These are phyloP conservation scores for Fusarium staphyleae DNA, from an alignment of 2,329 filamentous ascomycete genomes.

Conservation along the genomic window DNA sequence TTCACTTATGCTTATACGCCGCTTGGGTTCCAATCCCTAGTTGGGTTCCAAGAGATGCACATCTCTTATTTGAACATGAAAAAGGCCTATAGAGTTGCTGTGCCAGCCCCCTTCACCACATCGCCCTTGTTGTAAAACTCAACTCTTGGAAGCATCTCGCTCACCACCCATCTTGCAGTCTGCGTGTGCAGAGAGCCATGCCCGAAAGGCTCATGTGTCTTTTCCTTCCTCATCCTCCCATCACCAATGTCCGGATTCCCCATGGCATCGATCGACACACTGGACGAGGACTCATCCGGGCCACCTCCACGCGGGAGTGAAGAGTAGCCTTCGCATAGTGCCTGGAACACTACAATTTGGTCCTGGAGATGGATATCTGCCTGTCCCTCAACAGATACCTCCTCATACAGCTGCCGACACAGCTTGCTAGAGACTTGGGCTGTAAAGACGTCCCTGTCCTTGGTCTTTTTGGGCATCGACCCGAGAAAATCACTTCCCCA, in stretches of 20 bases:
- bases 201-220: constrained; percentile 59
- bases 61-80: not conserved
- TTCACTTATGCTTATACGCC: not conserved
- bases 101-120: constrained; percentile 56
- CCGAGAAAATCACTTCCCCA: constrained; percentile 58
- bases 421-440: constrained; percentile 55
- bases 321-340: constrained; percentile 60
- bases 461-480: constrained; percentile 52
- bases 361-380: constrained; percentile 67
- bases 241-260: constrained; percentile 40
- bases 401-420: constrained; percentile 53
- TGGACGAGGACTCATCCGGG: constrained; percentile 23
- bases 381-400: constrained; percentile 53
- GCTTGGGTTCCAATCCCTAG: not conserved
- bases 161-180: constrained; percentile 67
- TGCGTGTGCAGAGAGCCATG: constrained; percentile 63
- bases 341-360: constrained; percentile 67
- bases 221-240: constrained; percentile 51
- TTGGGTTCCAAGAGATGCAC: constrained; percentile 4
- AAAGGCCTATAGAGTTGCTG: constrained; percentile 16
- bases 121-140: constrained; percentile 60
- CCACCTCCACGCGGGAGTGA: constrained; percentile 50
- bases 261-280: constrained; percentile 41
- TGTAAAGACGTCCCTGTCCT: constrained; percentile 42
- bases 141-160: constrained; percentile 57